Base-by-base conservation (phyloP, 2,329 filamentous ascomycete species). In the Fusarium aywerte region DNA sequence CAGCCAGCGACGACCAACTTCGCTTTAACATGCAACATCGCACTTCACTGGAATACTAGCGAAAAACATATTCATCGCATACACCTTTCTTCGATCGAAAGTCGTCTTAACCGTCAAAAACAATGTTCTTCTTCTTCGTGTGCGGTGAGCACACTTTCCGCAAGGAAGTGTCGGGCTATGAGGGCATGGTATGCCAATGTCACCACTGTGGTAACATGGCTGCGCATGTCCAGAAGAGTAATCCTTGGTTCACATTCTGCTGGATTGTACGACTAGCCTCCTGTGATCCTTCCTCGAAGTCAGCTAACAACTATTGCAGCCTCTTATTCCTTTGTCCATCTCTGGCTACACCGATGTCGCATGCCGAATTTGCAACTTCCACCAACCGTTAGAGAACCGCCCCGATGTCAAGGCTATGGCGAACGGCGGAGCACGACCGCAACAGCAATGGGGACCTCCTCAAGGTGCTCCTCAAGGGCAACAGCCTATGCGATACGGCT, bases 231-330 rank as follows among this genome's bases (percentile, higher is more conserved):
- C 81, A 88, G 73, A 89, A 89, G 77, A 84, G 83, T 59, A 83
- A 89, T 60, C 87, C 88, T 39, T 93, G 90, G 89, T 93, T 93
- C 74, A 93, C 91, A 7, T 89, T 93, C 74, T 93, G 91, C 82
- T 93, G 91, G 78, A 79, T 93, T 52, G 87, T 89, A 78, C 73
- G 85, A 80, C 11, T 20, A 1, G 9, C 21, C 44, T 27, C 15
- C 32, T 23, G 15, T 21, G n/a, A 11, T 11, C 10, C 10, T 42
- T 51, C 31, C 7, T 45, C 21, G 10, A 29, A 38, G 31, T 16
- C 45, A 12, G 29, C 73, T 76, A 65, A 75, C 40, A 18, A 10
- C 7, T 3, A 38, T 38, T 31, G 29, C n/a, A 90, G 85, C 91
- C 91, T 47, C 77, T 94, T 43, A 83, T 94, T 25, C 91, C 91